Evolutionary conservation across 176 grass and related monocot species (phyloP).

Genomic region (Lolium perenne): DNA sequence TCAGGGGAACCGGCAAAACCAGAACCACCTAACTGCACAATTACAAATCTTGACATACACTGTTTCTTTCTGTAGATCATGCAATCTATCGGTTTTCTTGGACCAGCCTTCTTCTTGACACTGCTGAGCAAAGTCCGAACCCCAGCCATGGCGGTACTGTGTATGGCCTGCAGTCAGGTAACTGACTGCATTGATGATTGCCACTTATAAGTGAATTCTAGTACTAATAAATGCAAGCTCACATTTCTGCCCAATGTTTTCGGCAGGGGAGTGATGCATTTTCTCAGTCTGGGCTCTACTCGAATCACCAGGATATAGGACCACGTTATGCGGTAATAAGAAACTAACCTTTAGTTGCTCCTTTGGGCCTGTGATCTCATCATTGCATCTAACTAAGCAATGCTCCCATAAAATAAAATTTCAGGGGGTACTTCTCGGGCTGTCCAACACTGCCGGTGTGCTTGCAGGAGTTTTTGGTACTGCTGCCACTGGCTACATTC

Average conservation of each 20-base stretch:
- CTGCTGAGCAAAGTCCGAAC: constrained; percentile 74
- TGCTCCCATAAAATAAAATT: constrained; percentile 31
- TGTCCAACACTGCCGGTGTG: constrained; percentile 94
- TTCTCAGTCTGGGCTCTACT: constrained; percentile 94
- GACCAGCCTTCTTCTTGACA: constrained; percentile 88
- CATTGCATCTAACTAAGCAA: constrained; percentile 36
- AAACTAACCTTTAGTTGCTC: background rate
- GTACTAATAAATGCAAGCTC: background rate
- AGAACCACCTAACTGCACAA: background rate
- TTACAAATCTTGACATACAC: constrained; percentile 24
- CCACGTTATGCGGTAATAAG: constrained; percentile 78
- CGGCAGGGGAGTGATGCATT: constrained; percentile 88
- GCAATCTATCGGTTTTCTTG: constrained; percentile 97
- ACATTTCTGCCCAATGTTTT: constrained; percentile 14
- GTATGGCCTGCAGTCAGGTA: constrained; percentile 98
- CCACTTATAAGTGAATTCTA: background rate
- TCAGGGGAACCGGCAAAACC: no score
- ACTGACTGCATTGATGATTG: constrained; percentile 19
- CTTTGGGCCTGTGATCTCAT: background rate
- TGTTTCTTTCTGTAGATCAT: constrained; percentile 68
- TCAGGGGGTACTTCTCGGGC: constrained; percentile 88
- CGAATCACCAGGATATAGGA: constrained; percentile 96
- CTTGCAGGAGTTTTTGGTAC: constrained; percentile 97
- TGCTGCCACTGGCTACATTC: constrained; percentile 81
- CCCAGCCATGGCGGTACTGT: constrained; percentile 83